Conservation (phyloP, 176 grass and related monocot species). For the Alloteropsis semialata region DNA sequence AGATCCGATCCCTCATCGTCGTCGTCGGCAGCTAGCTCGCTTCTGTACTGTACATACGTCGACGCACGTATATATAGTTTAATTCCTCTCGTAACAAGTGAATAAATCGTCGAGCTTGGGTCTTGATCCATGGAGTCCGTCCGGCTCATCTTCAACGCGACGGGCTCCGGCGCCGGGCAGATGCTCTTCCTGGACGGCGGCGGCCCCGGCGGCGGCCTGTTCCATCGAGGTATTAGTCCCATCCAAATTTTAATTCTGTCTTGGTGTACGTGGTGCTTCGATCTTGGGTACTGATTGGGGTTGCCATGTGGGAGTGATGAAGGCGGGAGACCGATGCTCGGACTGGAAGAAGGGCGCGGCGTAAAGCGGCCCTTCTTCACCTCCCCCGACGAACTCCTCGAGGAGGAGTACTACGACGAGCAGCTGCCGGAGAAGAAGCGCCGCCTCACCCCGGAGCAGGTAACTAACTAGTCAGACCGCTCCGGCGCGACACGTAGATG, state of each 20-base stretch:
- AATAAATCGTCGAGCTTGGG: conserved; percentile 33
- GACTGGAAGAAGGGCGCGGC: conserved; percentile 55
- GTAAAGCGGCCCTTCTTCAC: conserved; percentile 89
- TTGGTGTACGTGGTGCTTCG: neutral
- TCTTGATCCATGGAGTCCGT: conserved; percentile 62
- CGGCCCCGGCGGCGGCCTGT: conserved; percentile 22
- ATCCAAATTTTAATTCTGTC: conserved; percentile 19
- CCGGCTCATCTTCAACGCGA: conserved; percentile 75
- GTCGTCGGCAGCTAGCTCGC: conserved; percentile 14
- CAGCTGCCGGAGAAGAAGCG: conserved; percentile 97
- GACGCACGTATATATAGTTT: conserved; percentile 4
- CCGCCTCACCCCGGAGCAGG: conserved; percentile 92
- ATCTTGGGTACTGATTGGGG: conserved; percentile 28
- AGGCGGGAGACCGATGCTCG: conserved; percentile 56
- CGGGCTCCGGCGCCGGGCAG: conserved; percentile 45
- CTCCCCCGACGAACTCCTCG: conserved; percentile 78
- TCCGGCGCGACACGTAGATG: neutral
- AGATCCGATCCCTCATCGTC: conserved; percentile 3
- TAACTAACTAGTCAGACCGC: neutral
- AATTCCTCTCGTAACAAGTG: neutral
- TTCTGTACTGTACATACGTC: conserved; percentile 33
- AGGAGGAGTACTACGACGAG: conserved; percentile 98
- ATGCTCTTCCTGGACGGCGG: conserved; percentile 68
- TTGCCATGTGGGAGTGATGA: conserved; percentile 53
- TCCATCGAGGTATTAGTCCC: conserved; percentile 51